Evolutionary conservation across 345 rosid species (phyloP), one percentile per base, ranked within the genome.

Genomic region (Citrus australasica): DNA sequence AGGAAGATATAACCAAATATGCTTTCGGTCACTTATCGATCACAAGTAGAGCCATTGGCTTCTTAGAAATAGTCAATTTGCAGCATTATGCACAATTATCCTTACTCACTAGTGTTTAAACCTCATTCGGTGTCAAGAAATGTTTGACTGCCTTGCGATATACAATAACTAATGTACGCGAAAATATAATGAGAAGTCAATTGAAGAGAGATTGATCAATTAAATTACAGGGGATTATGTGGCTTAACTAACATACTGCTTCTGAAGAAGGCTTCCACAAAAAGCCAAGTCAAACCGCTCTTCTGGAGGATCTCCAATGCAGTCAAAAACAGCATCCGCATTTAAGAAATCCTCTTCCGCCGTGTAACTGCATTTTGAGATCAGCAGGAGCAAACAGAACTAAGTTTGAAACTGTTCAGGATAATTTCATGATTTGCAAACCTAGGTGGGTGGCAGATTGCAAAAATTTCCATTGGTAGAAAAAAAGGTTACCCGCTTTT

Each of bases 291-390:
- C 94, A 77, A 95, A 93, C 25, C 88, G 84, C 85, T 93, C 98
- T 67, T 91, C 94, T 1, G 96, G 99, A 83, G 98, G 96, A 87
- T 95, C 98, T 81, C 99, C 98, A 65, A 95, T 95, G 92, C 88
- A 91, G 68, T 93, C 97, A 24, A 95, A 92, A 19, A 95, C 92
- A 0, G 98, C 97, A 76, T 92, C 99, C 21, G 98, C 99, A 56
- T 93, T 90, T 56, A 51, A 75, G 82, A 95, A 95, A 86, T 93
- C 96, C 85, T 95, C 98, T 21, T 90, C 93, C 0, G 96, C 93
- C 1, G 98, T 95, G 90, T 95, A 93, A 58, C 98, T 95, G 86
- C 84, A 80, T 51, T 63, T 77, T 75, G 27, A 79, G 51, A 67
- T 66, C 13, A 14, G 21, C 2, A 9, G 28, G 24, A 70, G 37